Base-by-base conservation (phyloP, 2,329 filamentous ascomycete genomes). In the Leptographium galeiforme region DNA sequence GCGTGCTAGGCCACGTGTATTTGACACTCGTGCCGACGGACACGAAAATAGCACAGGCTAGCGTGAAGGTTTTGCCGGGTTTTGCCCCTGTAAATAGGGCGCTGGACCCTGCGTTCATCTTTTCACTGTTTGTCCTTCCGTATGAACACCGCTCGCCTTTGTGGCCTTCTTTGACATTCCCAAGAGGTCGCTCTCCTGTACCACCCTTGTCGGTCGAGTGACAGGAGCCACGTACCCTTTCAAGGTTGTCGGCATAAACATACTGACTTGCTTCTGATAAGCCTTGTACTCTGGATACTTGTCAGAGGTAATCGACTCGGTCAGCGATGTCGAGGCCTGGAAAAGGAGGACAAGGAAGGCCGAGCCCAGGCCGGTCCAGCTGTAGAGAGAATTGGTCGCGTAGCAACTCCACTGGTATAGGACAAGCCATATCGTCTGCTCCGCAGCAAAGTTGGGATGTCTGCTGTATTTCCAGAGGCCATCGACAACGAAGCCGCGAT, bases 361-460 rank as follows among this genome's bases (percentile, higher is more conserved):
- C 0, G 84, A 76, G 10, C 91, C 93, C 11, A 79, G 65, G 50
- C 79, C 80, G 1, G 86, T 82, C 88, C 90, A 98, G 68, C 85
- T 91, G 65, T 84, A 83, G 44, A 84, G 72, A 2, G 75, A 81
- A 53, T 82, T 77, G 36, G 84, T 87, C 53, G 82, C 78, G 64
- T 81, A 85, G 67, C 86, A 91, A 59, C 79, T 81, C 93, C 91
- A 98, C 63, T 88, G 79, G 67, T 97, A 97, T 51, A 97, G 69
- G 10, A 82, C 72, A 52, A 95, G 75, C 93, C 93, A 98, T 61
- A 97, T 82, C 34, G 82, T 74, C 70, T 97, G 93, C 69, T 98
- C 93, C 6, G 87, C 88, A 6, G 87, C 81, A 64, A 97, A 98
- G 68, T 98, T 98, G 48, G 93, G 93, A 67, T 98, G 94, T 47